Base-by-base conservation (phyloP, 2,329 filamentous ascomycete genomes). In the Monilinia laxa region DNA sequence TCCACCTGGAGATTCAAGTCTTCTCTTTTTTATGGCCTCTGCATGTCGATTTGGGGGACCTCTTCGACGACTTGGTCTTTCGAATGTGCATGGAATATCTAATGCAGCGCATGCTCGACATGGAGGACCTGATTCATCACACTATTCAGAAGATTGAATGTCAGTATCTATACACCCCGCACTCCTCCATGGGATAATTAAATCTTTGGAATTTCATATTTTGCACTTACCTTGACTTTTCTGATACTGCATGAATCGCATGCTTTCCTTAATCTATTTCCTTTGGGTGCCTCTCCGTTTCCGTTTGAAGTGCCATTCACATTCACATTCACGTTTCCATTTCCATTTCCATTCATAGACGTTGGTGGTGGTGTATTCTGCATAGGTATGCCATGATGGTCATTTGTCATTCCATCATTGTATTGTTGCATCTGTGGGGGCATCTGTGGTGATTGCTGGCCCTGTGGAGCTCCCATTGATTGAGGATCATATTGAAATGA, bases 31-130 rank as follows among this genome's bases (percentile, higher is more conserved):
- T 73, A 89, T 83, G 25, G 85, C 85, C 78, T 89, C 87, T 23
- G 87, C 87, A 78, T 89, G 86, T 70, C 84, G 80, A 72, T 90
- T 90, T 42, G 87, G 86, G 47, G 87, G 87, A 6, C 87, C 87
- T 73, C 87, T 81, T 68, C 87, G 81, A 67, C 85, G 81, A 74
- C 84, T 88, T 35, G 86, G 86, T 69, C 87, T 80, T 58, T 87
- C 82, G 75, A 87, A 89, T 67, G 87, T 90, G 75, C 87, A 90
- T 35, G 86, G 86, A 59, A 90, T 89, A 69, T 88, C 86, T 70
- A 90, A 80, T 63, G 84, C 83, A 53, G 84, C 81, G 76, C 87
- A 90, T 57, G 87, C 87, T 74, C 84, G 80, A 78, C 87, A 90
- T 57, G 87, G 87, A 38, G 86, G 85, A n/a, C 86, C 86, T 52